Evolutionary conservation across 805 yeast genomes (phyloP), one percentile per base, ranked within the genome.

Genomic region (Maudiozyma pseudohumilis): DNA sequence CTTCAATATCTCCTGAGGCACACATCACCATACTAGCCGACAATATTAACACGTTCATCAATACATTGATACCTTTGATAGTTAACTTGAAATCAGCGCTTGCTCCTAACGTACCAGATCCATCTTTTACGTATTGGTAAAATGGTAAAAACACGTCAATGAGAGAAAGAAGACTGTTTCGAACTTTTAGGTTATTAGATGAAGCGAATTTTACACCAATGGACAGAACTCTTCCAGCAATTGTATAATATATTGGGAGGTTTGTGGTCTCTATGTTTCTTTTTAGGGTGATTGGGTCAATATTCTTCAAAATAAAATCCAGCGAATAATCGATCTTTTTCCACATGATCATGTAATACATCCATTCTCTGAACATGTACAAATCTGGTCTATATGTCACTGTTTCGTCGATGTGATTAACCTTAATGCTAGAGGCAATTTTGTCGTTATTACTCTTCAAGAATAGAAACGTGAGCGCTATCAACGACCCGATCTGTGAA

Each of bases 1-100:
- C 73, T 31, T 76, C 82, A 38, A 88, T 59, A 54, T 92, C 96
- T 1, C 98, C 97, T 12, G 87, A 75, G 1, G 96, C 95, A 2
- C 95, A 88, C 83, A 86, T 82, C 0, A 87, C 69, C 20, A 85
- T 65, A 0, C 96, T 72, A 6, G 73, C 56, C 7, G 92, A 71
- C 5, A 89, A 56, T 1, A 79, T 69, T 11, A 86, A 47, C 1
- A 80, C 63, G 44, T 76, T 76, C 34, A 77, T 75, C 23, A 78
- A 64, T 24, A 69, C 70, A 16, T 67, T 60, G 1, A 80, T 70
- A 8, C 83, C 70, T 30, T 44, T 43, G 16, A 57, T 47, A 11
- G 85, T 69, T 25, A 82, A 57, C 38, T 64, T 66, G 41, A 74
- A 74, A 48, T 83, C 89, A 48, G 75, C 74, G 23, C 24, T 25